Evolutionary conservation across 2,329 filamentous ascomycete species (phyloP), one percentile per base, ranked within the genome.

Genomic region (Ophiocordyceps sinensis): DNA sequence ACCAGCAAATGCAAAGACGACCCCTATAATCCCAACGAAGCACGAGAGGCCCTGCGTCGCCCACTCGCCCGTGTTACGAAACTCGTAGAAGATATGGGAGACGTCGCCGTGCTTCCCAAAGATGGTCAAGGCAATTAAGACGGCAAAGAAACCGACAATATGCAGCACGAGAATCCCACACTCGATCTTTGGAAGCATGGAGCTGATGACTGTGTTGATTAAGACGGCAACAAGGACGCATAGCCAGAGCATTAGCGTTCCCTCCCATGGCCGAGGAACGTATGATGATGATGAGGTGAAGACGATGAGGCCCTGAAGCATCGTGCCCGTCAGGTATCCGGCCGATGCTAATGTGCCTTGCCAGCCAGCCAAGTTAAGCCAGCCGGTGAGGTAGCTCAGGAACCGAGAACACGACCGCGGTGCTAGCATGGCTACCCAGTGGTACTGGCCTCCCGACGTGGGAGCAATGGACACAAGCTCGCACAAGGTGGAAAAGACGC

Each of bases 401-500:
- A 71, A 66, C 43, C 67, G 71, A 46, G 74, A 66, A 26, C 61
- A 63, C 15, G 56, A 57, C 2, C 54, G 55, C 1, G 71, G 67
- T 2, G 55, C 67, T 41, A 75, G 65, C 47, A 72, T 67, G 1
- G 67, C 71, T 0, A 76, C 70, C 71, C 73, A 77, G 50, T 76
- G 71, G 46, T 77, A 78, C 54, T 79, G 72, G 9, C 74, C 74
- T 37, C 72, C 74, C 0, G 70, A 43, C 49, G 75, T 50, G 50
- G 73, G 47, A 44, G 70, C 63, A 58, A 68, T 67, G 0, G 63
- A 67, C 1, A 62, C 61, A 45, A 67, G 59, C 51, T 68, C 66
- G 12, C 51, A 54, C 45, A 57, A 49, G 19, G 52, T 60, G 4
- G 59, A 54, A 21, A 66, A 67, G 23, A 68, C 60, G 29, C 62